Evolutionary conservation across 1,139 yeast genomes (phyloP).

Genomic region (Yamadazyma conglobata): DNA sequence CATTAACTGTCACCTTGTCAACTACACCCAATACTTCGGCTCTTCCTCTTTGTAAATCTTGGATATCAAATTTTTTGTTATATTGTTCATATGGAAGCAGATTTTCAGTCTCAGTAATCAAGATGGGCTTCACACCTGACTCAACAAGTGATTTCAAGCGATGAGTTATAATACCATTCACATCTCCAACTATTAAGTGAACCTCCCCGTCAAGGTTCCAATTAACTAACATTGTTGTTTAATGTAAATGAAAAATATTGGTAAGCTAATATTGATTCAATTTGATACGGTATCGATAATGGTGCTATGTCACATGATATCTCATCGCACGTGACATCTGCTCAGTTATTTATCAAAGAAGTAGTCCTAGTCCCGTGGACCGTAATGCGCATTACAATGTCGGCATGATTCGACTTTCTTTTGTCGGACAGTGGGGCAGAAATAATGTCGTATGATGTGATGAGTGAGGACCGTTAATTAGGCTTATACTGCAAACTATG

Average conservation of each 20-base stretch:
- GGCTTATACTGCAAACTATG: too few species aligned
- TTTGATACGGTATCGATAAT: too few species aligned
- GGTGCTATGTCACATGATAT: too few species aligned
- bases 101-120: constrained; percentile 29
- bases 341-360: too few species aligned
- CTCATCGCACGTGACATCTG: background rate
- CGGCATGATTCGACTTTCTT: too few species aligned
- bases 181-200: constrained; percentile 59
- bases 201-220: constrained; percentile 46
- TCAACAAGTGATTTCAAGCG: constrained; percentile 49
- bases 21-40: constrained; percentile 58
- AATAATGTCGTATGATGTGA: too few species aligned
- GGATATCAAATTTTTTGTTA: constrained; percentile 31
- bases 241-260: background rate
- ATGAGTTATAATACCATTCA: constrained; percentile 46
- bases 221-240: constrained; percentile 16
- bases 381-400: too few species aligned
- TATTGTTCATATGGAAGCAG: constrained; percentile 27
- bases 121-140: constrained; percentile 57
- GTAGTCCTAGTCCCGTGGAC: too few species aligned
- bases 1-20: constrained; percentile 70
- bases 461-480: too few species aligned
- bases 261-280: background rate
- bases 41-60: constrained; percentile 56
- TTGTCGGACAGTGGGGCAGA: too few species aligned